A percentile compares a stretch with the other conserved stretches of the same genome.
phyloP scores from a whole-genome alignment of 495 filamentous ascomycete genomes.

The Cudoniella acicularis region DNA sequence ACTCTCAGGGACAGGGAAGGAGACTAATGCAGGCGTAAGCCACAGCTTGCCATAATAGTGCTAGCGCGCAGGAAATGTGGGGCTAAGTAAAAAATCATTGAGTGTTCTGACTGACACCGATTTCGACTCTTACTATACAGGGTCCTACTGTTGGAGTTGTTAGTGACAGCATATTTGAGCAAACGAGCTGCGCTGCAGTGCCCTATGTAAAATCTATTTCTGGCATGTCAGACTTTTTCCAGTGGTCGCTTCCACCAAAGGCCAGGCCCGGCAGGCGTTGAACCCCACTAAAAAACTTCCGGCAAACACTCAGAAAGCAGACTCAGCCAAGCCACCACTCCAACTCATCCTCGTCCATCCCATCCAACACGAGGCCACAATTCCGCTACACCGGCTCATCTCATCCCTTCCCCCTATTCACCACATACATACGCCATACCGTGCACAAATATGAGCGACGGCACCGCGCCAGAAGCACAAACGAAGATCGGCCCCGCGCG shows the following conservation, averaged over 20 bases:
- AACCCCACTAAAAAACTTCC: too few species aligned
- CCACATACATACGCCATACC: neutral
- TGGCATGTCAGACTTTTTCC: too few species aligned
- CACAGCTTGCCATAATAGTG: neutral
- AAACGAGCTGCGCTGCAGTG: too few species aligned
- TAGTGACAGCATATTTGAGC: too few species aligned
- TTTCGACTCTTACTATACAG: neutral
- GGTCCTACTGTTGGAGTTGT: too few species aligned
- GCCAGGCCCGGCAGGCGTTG: too few species aligned
- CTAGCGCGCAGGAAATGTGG: neutral
- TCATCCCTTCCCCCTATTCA: neutral
- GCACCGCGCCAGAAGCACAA: conserved; percentile 25
- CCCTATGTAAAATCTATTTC: too few species aligned
- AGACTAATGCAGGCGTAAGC: too few species aligned
- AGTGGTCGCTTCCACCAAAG: too few species aligned
- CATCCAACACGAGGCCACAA: neutral
- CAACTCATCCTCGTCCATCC: neutral
- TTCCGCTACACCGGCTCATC: neutral
- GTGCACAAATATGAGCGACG: conserved; percentile 1
- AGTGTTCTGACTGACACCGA: neutral
- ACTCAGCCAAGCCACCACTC: too few species aligned
- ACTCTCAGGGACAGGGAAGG: too few species aligned
- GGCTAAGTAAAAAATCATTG: neutral
- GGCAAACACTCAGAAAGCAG: too few species aligned
- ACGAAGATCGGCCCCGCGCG: conserved; percentile 52